Evolutionary conservation across 2,329 filamentous ascomycete genomes (phyloP).

Genomic region (Myriosclerotinia duriaeana): DNA sequence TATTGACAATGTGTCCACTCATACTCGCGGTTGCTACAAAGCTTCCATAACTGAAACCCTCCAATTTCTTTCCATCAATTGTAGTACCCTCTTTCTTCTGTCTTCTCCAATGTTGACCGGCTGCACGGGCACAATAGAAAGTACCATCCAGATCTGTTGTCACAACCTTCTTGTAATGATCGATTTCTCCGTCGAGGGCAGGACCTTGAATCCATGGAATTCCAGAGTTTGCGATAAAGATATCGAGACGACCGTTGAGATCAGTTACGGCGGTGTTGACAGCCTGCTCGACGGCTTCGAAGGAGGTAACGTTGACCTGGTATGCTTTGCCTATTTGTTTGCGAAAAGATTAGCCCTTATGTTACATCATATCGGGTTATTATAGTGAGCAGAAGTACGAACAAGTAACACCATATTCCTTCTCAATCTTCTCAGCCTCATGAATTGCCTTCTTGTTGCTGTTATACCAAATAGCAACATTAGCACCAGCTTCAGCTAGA

Average conservation of each 20-base stretch:
- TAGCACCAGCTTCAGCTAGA: conserved; percentile 48
- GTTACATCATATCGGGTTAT: too few relatives aligned
- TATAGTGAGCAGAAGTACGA: conserved; percentile 38
- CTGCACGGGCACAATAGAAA: conserved; percentile 73
- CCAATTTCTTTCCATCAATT: conserved; percentile 59
- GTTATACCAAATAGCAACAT: conserved; percentile 56
- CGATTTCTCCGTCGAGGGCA: conserved; percentile 63
- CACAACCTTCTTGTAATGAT: conserved; percentile 67
- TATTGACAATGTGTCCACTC: conserved; percentile 74
- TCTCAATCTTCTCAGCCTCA: conserved; percentile 62
- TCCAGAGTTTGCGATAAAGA: conserved; percentile 78
- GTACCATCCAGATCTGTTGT: conserved; percentile 72
- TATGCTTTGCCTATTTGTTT: conserved; percentile 54
- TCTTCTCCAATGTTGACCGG: conserved; percentile 66
- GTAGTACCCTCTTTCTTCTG: conserved; percentile 68
- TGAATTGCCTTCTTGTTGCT: conserved; percentile 63
- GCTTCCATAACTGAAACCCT: conserved; percentile 62
- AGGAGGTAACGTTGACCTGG: conserved; percentile 59
- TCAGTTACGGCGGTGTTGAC: conserved; percentile 56
- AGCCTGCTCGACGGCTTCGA: conserved; percentile 43
- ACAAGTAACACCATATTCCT: conserved; percentile 68
- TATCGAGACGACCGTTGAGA: conserved; percentile 72
- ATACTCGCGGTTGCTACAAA: conserved; percentile 80
- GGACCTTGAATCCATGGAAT: conserved; percentile 70
- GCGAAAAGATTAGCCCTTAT: conserved; percentile 10